phyloP scores from a whole-genome alignment of 352 stramenopile genomes.

The Phytopythium sindhum region DNA sequence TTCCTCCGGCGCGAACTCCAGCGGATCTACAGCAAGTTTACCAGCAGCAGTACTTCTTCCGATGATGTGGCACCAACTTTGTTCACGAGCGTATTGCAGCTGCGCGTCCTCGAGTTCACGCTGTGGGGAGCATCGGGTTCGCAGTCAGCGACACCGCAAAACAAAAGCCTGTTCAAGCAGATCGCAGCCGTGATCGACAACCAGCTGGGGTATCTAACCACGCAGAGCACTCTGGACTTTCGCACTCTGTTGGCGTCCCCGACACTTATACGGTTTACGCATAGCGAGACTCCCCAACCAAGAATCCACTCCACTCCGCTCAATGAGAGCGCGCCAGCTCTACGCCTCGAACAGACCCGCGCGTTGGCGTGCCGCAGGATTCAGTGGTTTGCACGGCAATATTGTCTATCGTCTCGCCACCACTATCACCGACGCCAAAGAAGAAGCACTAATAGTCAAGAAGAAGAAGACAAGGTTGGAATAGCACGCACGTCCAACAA shows the following conservation, averaged over 20 bases:
- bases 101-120: constrained; percentile 53
- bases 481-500: not conserved
- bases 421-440: no score
- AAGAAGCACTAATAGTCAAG: not conserved
- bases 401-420: not conserved
- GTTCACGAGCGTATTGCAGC: constrained; percentile 52
- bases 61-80: constrained; percentile 10
- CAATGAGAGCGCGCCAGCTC: not conserved
- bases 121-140: constrained; percentile 17
- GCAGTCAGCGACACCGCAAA: constrained; percentile 4
- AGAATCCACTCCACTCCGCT: not conserved
- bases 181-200: constrained; percentile 58
- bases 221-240: constrained; percentile 58
- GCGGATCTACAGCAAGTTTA: not conserved
- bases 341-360: constrained; percentile 9
- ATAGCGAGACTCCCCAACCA: constrained; percentile 8
- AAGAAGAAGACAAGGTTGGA: not conserved
- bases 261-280: constrained; percentile 23
- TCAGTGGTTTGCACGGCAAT: constrained; percentile 20
- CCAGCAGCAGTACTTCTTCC: not conserved
- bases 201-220: constrained; percentile 39
- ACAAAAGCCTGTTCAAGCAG: constrained; percentile 56
- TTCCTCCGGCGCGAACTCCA: constrained; percentile 14
- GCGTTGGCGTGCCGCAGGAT: constrained; percentile 20
- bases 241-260: constrained; percentile 39